Evolutionary conservation across 2,329 filamentous ascomycete species (phyloP).

Genomic region (Cadophora gregata): DNA sequence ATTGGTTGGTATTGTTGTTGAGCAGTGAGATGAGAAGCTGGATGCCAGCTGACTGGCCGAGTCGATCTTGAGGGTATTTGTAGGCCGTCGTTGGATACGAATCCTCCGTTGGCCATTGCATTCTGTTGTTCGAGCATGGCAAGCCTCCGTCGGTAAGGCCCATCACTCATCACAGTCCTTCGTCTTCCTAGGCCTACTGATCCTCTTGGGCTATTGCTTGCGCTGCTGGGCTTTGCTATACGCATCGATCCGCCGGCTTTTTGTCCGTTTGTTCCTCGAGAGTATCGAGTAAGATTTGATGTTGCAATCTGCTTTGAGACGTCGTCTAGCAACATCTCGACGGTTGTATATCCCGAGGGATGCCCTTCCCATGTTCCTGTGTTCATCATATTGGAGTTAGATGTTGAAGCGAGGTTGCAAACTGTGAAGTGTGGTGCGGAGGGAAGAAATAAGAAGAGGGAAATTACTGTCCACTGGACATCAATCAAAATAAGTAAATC

Average conservation of each 20-base stretch:
- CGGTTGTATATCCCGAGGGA: slow-evolving; percentile 45
- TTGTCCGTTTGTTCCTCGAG: slow-evolving; percentile 57
- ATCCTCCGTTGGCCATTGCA: slow-evolving; percentile 54
- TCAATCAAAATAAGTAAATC: slow-evolving; percentile 29
- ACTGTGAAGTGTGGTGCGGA: slow-evolving; percentile 4
- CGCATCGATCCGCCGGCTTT: slow-evolving; percentile 59
- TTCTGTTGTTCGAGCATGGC: slow-evolving; percentile 47
- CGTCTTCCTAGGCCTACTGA: slow-evolving; percentile 56
- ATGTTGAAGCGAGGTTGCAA: slow-evolving; percentile 3
- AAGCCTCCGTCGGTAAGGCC: slow-evolving; percentile 38
- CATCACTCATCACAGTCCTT: slow-evolving; percentile 62
- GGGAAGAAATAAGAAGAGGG: slow-evolving; percentile 20
- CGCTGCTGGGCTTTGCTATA: slow-evolving; percentile 68
- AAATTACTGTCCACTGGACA: slow-evolving; percentile 26
- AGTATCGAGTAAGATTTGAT: slow-evolving; percentile 54
- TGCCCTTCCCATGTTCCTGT: slow-evolving; percentile 34
- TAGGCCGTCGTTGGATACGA: slow-evolving; percentile 45
- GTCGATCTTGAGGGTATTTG: slow-evolving; percentile 45
- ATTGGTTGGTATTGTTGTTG: slow-evolving; percentile 46
- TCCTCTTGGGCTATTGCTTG: slow-evolving; percentile 71
- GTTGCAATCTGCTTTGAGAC: slow-evolving; percentile 57
- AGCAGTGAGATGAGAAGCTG: slow-evolving; percentile 56
- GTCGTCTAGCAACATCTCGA: slow-evolving; percentile 57
- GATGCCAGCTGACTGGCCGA: slow-evolving; percentile 79
- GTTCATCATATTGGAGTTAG: slow-evolving; percentile 38